Evolutionary conservation across 306 rosid genomes (phyloP).

Genomic region (Vigna radiata): DNA sequence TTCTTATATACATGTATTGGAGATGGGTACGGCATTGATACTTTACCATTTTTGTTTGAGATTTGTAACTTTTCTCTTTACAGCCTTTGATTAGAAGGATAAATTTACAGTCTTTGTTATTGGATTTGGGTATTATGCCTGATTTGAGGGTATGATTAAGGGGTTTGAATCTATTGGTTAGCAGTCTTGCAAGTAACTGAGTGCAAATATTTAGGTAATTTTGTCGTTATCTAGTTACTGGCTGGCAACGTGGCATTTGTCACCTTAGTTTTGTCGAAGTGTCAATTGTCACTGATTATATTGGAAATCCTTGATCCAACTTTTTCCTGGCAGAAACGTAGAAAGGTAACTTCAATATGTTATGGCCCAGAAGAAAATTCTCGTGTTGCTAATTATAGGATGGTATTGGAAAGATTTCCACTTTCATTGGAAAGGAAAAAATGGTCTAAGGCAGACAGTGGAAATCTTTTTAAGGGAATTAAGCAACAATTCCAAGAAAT

Average conservation of each 20-base stretch:
- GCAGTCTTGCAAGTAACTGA: background rate
- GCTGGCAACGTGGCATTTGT: background rate
- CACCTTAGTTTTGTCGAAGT: constrained; percentile 7
- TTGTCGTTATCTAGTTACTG: background rate
- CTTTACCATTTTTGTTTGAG: background rate
- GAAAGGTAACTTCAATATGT: constrained; percentile 57
- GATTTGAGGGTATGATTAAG: background rate
- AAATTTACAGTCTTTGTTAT: background rate
- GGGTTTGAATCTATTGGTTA: constrained; percentile 31
- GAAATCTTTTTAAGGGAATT: constrained; percentile 81
- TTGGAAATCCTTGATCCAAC: constrained; percentile 36
- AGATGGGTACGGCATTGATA: background rate
- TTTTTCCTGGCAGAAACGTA: constrained; percentile 53
- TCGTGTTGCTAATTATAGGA: constrained; percentile 69
- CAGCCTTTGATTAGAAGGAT: too few relatives aligned
- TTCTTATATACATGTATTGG: background rate
- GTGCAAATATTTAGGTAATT: constrained; percentile 1
- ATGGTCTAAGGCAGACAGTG: constrained; percentile 73
- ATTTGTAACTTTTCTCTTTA: background rate
- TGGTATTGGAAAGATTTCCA: constrained; percentile 68
- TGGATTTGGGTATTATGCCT: constrained; percentile 10
- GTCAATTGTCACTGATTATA: constrained; percentile 12
- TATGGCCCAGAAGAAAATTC: constrained; percentile 85
- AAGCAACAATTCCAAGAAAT: constrained; percentile 85
- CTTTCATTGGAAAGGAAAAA: constrained; percentile 66